phyloP scores from a whole-genome alignment of 2,329 filamentous ascomycete genomes.

The Neonectria neomacrospora region DNA sequence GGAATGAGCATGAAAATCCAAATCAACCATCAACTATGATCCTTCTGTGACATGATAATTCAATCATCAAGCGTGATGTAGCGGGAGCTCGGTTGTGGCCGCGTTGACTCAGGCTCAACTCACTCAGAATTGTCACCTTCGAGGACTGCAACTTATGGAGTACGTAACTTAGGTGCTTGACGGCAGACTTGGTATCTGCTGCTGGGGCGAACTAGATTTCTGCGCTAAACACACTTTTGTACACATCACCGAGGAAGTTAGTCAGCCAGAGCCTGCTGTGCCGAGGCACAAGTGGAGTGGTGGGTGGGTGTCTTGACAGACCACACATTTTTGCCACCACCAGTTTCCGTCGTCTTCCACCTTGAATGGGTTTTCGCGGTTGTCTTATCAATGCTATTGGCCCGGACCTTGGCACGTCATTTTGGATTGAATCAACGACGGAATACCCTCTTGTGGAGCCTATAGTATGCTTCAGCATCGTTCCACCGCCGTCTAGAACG shows the following conservation, averaged over 20 bases:
- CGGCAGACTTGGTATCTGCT: not conserved
- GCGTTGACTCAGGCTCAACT: too few relatives aligned
- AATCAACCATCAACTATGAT: too few relatives aligned
- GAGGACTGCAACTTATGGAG: too few relatives aligned
- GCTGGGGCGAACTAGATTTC: not conserved
- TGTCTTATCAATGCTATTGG: not conserved
- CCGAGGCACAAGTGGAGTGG: slow-evolving; percentile 20
- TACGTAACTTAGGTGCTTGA: too few relatives aligned
- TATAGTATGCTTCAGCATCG: not conserved
- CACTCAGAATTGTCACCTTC: not conserved
- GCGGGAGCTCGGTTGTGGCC: too few relatives aligned
- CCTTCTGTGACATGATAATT: too few relatives aligned
- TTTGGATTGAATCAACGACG: not conserved
- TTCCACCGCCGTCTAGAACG: too few relatives aligned
- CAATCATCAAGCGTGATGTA: too few relatives aligned
- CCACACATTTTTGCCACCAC: not conserved
- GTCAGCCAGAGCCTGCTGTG: slow-evolving; percentile 3
- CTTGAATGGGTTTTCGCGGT: not conserved
- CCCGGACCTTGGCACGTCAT: not conserved
- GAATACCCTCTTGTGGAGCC: not conserved
- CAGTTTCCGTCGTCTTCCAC: not conserved
- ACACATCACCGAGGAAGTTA: not conserved
- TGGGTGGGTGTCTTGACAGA: not conserved
- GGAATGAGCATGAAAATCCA: too few relatives aligned
- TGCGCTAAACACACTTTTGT: not conserved